Base-by-base conservation (phyloP, 2,329 filamentous ascomycete genomes). In the Rugonectria rugulosa region DNA sequence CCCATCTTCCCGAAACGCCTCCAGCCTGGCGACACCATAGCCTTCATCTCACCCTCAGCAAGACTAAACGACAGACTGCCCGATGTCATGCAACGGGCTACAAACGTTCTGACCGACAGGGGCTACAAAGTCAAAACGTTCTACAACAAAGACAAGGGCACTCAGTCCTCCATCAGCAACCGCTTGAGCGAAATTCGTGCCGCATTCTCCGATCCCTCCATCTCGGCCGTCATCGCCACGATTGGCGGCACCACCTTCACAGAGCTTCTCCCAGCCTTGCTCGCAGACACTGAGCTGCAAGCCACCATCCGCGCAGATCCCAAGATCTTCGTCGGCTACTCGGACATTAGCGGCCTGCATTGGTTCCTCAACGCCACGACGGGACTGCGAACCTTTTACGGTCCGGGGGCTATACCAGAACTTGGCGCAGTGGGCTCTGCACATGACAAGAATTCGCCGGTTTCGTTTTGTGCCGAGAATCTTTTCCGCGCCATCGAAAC, bases 361-460 rank as follows among this genome's bases (percentile, higher is more conserved):
- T 79, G 77, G 76, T 72, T 74, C 43, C 62, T 79, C 27, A 56
- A 74, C 55, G 70, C 70, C 1, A 21, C 67, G 10, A 67, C 73
- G 0, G 76, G 77, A 1, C 63, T 79, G 29, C 73, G 75, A 34
- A 78, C 76, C 5, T 79, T 78, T 47, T 79, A 79, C 62, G 77
- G 77, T 0, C 77, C 77, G 3, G 68, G 72, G 4, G 63, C 71
- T 2, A 69, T 77, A 41, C 65, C 74, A 2, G 75, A 79, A 56
- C 73, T 78, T 1, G 73, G 73, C 24, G 72, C 71, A 26, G 42
- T 61, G 1, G 58, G 46, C 9, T 57, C 66, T 0, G 29, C 54
- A 6, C 57, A 64, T 3, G 62, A 70, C 12, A 64, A 68, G 11
- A 45, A 55, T 3, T 68, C 68, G 2, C 49, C 73, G 6, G 61